Percentiles rank a stretch among this genome's conserved stretches.
phyloP scores from a whole-genome alignment of 176 grass and related monocot genomes.

The Oryza longistaminata region DNA sequence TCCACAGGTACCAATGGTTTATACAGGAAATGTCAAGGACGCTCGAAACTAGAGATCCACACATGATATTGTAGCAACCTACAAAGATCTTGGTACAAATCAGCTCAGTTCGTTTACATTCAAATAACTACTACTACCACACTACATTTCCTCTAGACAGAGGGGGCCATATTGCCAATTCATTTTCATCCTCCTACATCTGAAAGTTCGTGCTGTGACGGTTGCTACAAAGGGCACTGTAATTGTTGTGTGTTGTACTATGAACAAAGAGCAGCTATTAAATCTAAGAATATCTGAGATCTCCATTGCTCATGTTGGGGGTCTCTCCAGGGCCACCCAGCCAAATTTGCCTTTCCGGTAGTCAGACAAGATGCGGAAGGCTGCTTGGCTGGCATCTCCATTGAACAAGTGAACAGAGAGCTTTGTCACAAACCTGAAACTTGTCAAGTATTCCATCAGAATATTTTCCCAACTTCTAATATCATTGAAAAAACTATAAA shows the following conservation, averaged over 20 bases:
- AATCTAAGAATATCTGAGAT: not conserved
- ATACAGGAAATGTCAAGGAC: not conserved
- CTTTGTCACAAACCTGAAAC: constrained; percentile 83
- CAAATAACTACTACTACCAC: not conserved
- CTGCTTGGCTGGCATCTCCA: constrained; percentile 80
- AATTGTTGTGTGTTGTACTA: not conserved
- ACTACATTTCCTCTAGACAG: too few relatives aligned
- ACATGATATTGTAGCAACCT: not conserved
- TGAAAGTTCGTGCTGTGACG: not conserved
- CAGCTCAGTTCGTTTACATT: not conserved
- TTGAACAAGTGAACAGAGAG: constrained; percentile 73
- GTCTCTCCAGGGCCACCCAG: constrained; percentile 84
- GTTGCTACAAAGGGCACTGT: constrained; percentile 9
- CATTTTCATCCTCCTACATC: constrained; percentile 16
- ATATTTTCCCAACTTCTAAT: not conserved
- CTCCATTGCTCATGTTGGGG: constrained; percentile 57
- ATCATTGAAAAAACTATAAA: constrained; percentile 16
- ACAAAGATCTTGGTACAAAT: constrained; percentile 16
- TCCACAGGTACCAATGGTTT: not conserved
- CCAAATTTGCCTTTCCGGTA: constrained; percentile 94
- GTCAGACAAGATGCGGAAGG: constrained; percentile 80
- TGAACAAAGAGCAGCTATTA: constrained; percentile 21
- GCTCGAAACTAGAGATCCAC: not conserved
- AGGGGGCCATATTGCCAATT: not conserved
- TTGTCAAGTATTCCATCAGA: constrained; percentile 30